These are phyloP conservation scores for Babjeviella inositovora DNA, from an alignment of 805 yeast genomes.

Conservation along the genomic window DNA sequence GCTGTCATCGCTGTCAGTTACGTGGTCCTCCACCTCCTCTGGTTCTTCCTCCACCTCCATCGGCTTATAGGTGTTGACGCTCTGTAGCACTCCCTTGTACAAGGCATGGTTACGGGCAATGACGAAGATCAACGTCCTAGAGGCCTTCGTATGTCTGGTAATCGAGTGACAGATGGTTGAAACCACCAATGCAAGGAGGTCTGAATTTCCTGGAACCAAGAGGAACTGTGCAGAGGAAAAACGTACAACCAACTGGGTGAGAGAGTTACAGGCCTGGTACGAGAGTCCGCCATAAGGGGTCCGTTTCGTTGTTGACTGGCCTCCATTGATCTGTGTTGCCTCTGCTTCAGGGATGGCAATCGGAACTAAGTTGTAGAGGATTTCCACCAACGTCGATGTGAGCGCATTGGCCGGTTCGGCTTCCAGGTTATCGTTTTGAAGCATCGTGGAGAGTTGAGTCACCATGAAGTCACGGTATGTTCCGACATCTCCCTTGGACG, in stretches of 20 bases:
- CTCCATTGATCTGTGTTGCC: conserved; percentile 1
- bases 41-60: no score
- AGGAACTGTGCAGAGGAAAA: conserved; percentile 19
- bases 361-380: conserved; percentile 45
- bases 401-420: conserved; percentile 10
- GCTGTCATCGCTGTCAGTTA: no score
- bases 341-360: conserved; percentile 7
- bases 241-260: conserved; percentile 24
- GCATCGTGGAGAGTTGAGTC: conserved; percentile 28
- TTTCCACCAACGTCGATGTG: conserved; percentile 36
- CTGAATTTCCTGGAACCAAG: conserved; percentile 25
- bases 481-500: no score
- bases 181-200: conserved; percentile 40
- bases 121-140: conserved; percentile 35
- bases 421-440: conserved; percentile 17
- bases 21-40: no score
- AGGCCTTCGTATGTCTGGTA: conserved; percentile 30
- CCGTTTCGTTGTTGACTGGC: conserved; percentile 2
- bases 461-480: conserved; percentile 56
- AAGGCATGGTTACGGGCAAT: conserved; percentile 22
- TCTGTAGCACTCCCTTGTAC: conserved; percentile 16
- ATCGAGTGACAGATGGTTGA: conserved; percentile 37
- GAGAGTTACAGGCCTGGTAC: conserved; percentile 26
- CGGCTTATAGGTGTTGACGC: conserved; percentile 11
- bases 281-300: conserved; percentile 21